Evolutionary conservation across 2,329 filamentous ascomycete genomes (phyloP).

Genomic region (Phyllosticta ampelicida): DNA sequence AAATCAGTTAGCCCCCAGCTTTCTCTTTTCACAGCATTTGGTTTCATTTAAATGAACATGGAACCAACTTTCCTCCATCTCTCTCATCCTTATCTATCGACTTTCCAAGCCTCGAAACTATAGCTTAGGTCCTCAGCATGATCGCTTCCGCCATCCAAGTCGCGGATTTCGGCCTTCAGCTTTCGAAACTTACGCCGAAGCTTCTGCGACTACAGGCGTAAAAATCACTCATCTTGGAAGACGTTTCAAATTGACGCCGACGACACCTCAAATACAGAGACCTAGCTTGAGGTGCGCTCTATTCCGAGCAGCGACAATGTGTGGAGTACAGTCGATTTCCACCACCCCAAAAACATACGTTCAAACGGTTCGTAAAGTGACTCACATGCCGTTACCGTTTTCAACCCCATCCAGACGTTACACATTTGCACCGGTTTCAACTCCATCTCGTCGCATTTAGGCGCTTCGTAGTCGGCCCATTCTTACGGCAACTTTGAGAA

Average conservation of each 20-base stretch:
- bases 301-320: conserved; percentile 77
- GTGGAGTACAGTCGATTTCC: conserved; percentile 70
- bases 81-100: background rate
- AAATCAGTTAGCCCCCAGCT: background rate
- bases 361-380: conserved; percentile 58
- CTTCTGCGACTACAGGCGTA: background rate
- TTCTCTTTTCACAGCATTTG: too few relatives aligned
- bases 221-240: background rate
- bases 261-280: conserved; percentile 43
- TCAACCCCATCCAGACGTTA: conserved; percentile 84
- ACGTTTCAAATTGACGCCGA: background rate
- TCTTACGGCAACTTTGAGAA: conserved; percentile 76
- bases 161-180: background rate
- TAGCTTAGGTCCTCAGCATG: background rate
- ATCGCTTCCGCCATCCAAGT: background rate
- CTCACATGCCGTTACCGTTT: conserved; percentile 51
- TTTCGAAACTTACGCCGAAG: background rate
- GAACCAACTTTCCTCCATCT: background rate
- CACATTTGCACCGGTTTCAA: conserved; percentile 70
- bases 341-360: conserved; percentile 37
- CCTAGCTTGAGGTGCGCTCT: conserved; percentile 77
- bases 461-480: conserved; percentile 44
- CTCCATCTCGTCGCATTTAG: conserved; percentile 64
- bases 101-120: background rate
- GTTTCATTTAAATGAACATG: background rate